These are phyloP conservation scores for Myrica gale DNA, from an alignment of 306 rosid species.

Conservation along the genomic window DNA sequence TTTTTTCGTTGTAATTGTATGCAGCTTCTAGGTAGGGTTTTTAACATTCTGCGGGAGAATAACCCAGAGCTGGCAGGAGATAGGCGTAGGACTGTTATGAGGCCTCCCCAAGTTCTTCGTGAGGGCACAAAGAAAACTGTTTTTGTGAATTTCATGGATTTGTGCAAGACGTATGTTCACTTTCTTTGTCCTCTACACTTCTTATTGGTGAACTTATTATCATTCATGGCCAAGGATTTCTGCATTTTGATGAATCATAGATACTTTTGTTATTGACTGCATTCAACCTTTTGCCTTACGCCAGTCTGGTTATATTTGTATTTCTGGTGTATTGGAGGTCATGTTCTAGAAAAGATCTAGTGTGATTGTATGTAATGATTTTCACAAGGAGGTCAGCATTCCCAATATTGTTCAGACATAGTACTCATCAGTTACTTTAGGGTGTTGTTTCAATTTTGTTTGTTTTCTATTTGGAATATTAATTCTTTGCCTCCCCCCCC, in stretches of 20 bases:
- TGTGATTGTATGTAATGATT: not conserved
- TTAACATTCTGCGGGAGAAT: slow-evolving; percentile 51
- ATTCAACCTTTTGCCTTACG: not conserved
- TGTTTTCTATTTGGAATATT: not conserved
- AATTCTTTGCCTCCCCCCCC: not conserved
- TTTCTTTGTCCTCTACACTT: not conserved
- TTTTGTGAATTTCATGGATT: slow-evolving; percentile 60
- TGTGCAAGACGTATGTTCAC: slow-evolving; percentile 39
- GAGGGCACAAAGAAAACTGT: slow-evolving; percentile 65
- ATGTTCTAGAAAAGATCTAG: not conserved
- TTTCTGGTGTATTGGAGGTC: not conserved
- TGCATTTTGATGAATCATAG: not conserved
- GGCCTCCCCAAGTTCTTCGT: slow-evolving; percentile 68
- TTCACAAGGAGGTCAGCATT: not conserved
- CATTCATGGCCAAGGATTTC: not conserved
- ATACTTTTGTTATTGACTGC: not conserved
- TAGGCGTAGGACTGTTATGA: slow-evolving; percentile 57
- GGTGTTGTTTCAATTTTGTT: not conserved
- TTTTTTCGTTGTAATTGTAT: not conserved
- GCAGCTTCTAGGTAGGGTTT: slow-evolving; percentile 64
- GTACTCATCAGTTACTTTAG: too few relatives aligned
- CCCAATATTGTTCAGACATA: not conserved
- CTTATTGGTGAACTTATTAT: not conserved
- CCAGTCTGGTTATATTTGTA: not conserved
- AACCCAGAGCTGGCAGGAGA: slow-evolving; percentile 66